These are phyloP conservation scores for Schizothecium vesticola DNA, from an alignment of 495 filamentous ascomycete genomes.

Conservation along the genomic window DNA sequence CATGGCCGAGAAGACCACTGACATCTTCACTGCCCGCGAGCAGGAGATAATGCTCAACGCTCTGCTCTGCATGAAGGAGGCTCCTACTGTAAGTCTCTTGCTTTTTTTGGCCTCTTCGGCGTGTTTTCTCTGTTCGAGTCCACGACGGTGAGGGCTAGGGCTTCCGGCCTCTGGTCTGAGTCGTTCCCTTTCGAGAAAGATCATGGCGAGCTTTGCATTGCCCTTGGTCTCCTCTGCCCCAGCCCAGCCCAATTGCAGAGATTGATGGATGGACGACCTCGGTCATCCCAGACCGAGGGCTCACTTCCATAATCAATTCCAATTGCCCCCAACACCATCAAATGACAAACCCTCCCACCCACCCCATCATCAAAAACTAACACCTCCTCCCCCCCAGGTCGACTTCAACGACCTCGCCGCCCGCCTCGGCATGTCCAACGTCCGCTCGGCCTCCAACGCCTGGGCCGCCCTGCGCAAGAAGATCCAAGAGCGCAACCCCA, in stretches of 20 bases:
- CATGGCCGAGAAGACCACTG: background rate
- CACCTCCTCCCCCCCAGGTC: background rate
- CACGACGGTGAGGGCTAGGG: background rate
- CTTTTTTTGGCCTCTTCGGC: background rate
- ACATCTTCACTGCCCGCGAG: constrained; percentile 8
- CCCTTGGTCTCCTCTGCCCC: background rate
- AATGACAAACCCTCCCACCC: background rate
- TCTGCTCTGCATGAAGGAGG: constrained; percentile 9
- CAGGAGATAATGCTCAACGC: constrained; percentile 8
- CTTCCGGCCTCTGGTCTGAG: background rate
- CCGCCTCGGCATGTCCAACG: constrained; percentile 10
- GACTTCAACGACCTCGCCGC: constrained; percentile 1
- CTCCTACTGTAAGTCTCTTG: constrained; percentile 1
- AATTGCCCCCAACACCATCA: no score
- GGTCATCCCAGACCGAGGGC: background rate
- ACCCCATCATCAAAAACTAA: background rate
- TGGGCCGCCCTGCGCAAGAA: constrained; percentile 7
- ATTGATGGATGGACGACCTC: background rate
- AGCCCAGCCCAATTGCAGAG: background rate
- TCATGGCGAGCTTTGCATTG: background rate
- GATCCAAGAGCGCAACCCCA: background rate
- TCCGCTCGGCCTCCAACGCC: constrained; percentile 12
- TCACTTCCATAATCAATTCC: background rate
- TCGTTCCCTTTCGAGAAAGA: background rate
- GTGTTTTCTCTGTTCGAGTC: background rate